Evolutionary conservation across 2,329 filamentous ascomycete species (phyloP).

Genomic region (Cryphonectria carpinicola): DNA sequence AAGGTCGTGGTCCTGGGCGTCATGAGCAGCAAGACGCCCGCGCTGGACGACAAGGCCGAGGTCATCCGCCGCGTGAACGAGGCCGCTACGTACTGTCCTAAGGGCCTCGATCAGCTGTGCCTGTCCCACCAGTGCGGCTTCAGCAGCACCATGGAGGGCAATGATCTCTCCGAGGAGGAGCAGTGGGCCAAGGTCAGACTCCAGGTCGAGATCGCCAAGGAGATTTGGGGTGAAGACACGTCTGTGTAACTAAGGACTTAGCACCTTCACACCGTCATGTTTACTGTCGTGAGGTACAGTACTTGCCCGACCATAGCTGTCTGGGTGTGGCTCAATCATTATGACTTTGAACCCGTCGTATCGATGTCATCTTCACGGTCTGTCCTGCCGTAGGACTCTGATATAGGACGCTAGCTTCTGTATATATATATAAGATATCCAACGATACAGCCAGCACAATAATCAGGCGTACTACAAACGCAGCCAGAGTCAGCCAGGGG

Average conservation of each 20-base stretch:
- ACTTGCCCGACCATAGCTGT: neutral
- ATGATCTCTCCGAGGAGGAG: constrained; percentile 58
- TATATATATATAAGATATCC: neutral
- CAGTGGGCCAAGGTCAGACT: constrained; percentile 61
- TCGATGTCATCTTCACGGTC: neutral
- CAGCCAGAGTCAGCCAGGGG: neutral
- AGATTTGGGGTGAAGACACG: constrained; percentile 58
- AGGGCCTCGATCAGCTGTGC: constrained; percentile 58
- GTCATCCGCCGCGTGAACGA: constrained; percentile 47
- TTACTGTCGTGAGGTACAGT: neutral
- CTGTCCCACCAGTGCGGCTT: constrained; percentile 63
- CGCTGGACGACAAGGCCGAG: constrained; percentile 52
- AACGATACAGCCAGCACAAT: neutral
- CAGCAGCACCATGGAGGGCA: constrained; percentile 59
- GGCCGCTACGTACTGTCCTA: constrained; percentile 51
- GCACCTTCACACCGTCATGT: neutral
- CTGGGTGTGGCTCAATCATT: neutral
- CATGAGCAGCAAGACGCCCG: constrained; percentile 60
- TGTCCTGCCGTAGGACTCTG: neutral
- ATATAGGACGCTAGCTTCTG: neutral
- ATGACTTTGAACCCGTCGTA: neutral
- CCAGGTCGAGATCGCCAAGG: constrained; percentile 60
- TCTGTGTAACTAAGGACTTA: constrained; percentile 30
- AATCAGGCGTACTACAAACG: neutral
- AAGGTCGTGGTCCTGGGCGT: constrained; percentile 61